phyloP scores from a whole-genome alignment of 2,329 filamentous ascomycete species.

The Pseudogymnoascus sp. region DNA sequence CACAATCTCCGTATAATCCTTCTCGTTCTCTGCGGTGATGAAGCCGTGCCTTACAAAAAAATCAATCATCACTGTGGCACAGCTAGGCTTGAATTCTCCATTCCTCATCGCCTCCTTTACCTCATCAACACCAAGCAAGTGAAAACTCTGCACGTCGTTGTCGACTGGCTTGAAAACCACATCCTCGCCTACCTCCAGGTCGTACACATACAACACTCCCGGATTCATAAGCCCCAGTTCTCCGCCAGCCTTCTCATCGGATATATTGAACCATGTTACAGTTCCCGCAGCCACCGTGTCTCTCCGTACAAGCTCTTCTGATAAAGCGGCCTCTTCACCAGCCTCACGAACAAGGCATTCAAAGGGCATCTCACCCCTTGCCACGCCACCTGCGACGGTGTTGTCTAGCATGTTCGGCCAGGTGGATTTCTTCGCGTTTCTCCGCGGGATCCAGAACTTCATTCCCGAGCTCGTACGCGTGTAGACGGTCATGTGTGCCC shows the following conservation, averaged over 20 bases:
- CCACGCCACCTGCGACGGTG: constrained; percentile 71
- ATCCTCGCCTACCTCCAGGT: constrained; percentile 57
- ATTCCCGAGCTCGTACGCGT: constrained; percentile 42
- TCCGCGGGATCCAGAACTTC: constrained; percentile 66
- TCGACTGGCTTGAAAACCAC: constrained; percentile 63
- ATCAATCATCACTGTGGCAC: constrained; percentile 69
- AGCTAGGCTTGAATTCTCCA: constrained; percentile 81
- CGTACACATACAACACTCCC: constrained; percentile 70
- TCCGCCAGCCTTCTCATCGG: constrained; percentile 56
- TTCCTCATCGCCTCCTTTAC: constrained; percentile 56
- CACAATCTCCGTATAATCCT: constrained; percentile 63
- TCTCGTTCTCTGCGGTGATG: constrained; percentile 65
- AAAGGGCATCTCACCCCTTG: constrained; percentile 58
- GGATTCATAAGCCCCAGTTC: constrained; percentile 58
- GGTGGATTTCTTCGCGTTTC: constrained; percentile 61
- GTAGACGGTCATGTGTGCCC: constrained; percentile 62
- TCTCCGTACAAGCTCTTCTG: constrained; percentile 50
- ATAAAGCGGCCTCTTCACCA: constrained; percentile 66
- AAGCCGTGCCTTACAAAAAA: constrained; percentile 75
- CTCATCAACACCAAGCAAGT: constrained; percentile 54
- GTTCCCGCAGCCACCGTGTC: constrained; percentile 50
- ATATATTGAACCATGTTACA: constrained; percentile 61
- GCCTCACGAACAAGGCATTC: constrained; percentile 67
- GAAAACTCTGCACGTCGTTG: constrained; percentile 72
- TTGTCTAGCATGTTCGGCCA: constrained; percentile 73